Percentiles rank a stretch among this genome's conserved stretches.
These are phyloP conservation scores for Lactifluus subvellereus DNA, from an alignment of 768 basidiomycete species.

Conservation along the genomic window DNA sequence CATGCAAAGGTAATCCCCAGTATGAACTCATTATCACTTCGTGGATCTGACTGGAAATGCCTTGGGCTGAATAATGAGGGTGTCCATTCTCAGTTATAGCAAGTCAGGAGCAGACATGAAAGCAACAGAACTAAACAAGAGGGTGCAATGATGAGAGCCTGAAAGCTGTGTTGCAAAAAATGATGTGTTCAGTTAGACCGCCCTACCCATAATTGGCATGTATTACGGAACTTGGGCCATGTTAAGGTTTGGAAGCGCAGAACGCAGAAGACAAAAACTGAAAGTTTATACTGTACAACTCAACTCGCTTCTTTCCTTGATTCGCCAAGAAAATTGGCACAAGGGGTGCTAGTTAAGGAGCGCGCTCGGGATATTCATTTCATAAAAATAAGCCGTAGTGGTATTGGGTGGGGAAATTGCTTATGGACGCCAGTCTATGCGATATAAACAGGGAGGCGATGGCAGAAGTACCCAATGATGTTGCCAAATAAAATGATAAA, in stretches of 20 bases:
- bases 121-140: too few relatives aligned
- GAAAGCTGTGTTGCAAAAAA: too few relatives aligned
- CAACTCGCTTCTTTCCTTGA: not conserved
- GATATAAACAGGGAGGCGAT: not conserved
- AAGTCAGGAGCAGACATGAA: too few relatives aligned
- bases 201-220: not conserved
- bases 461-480: conserved; percentile 5
- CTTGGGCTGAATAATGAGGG: too few relatives aligned
- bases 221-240: not conserved
- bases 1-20: not conserved
- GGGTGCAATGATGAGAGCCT: too few relatives aligned
- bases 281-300: not conserved
- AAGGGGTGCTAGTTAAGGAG: not conserved
- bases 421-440: conserved; percentile 12
- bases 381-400: conserved; percentile 19
- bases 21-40: not conserved
- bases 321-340: not conserved
- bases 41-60: too few relatives aligned
- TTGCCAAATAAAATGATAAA: conserved; percentile 17
- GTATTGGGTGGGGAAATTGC: conserved; percentile 1
- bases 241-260: not conserved
- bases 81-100: too few relatives aligned
- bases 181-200: too few relatives aligned
- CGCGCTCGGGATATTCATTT: not conserved
- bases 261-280: not conserved